Conservation (phyloP, 768 basidiomycete genomes). For the Tubosaeta sp. region DNA sequence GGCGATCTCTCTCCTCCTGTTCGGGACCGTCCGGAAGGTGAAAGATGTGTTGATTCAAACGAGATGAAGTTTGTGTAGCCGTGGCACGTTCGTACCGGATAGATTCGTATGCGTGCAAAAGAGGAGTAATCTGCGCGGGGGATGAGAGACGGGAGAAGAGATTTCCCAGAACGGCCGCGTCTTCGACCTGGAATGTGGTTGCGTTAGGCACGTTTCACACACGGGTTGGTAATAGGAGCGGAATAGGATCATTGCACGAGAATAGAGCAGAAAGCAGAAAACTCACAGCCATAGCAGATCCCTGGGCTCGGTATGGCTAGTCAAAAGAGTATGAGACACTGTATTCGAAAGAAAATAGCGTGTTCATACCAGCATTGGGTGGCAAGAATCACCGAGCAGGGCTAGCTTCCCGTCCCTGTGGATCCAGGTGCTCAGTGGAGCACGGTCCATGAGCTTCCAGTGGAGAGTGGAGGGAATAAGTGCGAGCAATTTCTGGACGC, state of each 20-base stretch:
- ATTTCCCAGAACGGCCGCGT: constrained; percentile 40
- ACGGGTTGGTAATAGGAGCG: neutral
- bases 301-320: constrained; percentile 52
- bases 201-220: neutral
- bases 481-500: constrained; percentile 42
- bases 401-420: constrained; percentile 40
- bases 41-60: constrained; percentile 50
- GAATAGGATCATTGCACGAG: neutral
- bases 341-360: neutral
- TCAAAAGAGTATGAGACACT: neutral
- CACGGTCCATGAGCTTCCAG: constrained; percentile 47
- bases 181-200: constrained; percentile 29
- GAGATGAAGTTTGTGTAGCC: constrained; percentile 44
- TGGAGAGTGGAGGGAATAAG: constrained; percentile 44
- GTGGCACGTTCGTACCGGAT: constrained; percentile 50
- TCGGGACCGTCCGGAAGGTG: constrained; percentile 53
- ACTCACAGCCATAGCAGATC: constrained; percentile 50
- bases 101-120: constrained; percentile 49
- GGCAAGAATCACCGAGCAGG: constrained; percentile 53
- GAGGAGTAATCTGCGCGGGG: constrained; percentile 37
- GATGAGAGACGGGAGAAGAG: constrained; percentile 46
- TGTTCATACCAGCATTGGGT: constrained; percentile 46
- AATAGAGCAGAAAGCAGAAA: neutral
- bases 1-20: constrained; percentile 46
- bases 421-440: constrained; percentile 46